Evolutionary conservation across 805 yeast species (phyloP).

Genomic region (Saturnispora saitoi): DNA sequence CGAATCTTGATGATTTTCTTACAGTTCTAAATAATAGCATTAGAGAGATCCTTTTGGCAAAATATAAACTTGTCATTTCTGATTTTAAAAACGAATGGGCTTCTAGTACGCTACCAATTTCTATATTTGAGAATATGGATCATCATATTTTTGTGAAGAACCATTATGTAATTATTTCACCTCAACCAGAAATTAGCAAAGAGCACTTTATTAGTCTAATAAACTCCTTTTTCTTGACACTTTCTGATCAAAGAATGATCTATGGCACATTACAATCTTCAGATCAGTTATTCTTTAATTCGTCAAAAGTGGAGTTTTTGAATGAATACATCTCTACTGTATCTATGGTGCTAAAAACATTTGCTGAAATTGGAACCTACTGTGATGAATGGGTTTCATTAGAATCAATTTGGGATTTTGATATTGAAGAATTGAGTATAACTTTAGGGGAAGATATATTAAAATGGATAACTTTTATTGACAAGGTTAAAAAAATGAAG

Average conservation of each 20-base stretch:
- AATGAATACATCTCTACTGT: not conserved
- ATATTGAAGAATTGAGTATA: slow-evolving; percentile 32
- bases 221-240: slow-evolving; percentile 19
- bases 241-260: slow-evolving; percentile 24
- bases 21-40: slow-evolving; percentile 28
- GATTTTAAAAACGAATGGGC: slow-evolving; percentile 7
- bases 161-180: slow-evolving; percentile 31
- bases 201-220: slow-evolving; percentile 19
- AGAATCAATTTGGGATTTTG: slow-evolving; percentile 53
- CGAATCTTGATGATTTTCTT: slow-evolving; percentile 28
- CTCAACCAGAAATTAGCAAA: slow-evolving; percentile 34
- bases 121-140: not conserved
- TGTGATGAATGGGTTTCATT: slow-evolving; percentile 40
- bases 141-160: slow-evolving; percentile 34
- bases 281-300: not conserved
- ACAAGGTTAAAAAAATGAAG: slow-evolving; percentile 36
- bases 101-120: slow-evolving; percentile 18
- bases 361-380: not conserved
- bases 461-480: slow-evolving; percentile 42
- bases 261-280: not conserved
- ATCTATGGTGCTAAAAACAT: not conserved
- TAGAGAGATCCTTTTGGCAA: slow-evolving; percentile 19
- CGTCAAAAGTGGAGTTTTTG: not conserved
- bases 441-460: slow-evolving; percentile 29
- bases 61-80: slow-evolving; percentile 20